Evolutionary conservation across 441 rosid species (phyloP).

Genomic region (Hypseocharis bilobata): DNA sequence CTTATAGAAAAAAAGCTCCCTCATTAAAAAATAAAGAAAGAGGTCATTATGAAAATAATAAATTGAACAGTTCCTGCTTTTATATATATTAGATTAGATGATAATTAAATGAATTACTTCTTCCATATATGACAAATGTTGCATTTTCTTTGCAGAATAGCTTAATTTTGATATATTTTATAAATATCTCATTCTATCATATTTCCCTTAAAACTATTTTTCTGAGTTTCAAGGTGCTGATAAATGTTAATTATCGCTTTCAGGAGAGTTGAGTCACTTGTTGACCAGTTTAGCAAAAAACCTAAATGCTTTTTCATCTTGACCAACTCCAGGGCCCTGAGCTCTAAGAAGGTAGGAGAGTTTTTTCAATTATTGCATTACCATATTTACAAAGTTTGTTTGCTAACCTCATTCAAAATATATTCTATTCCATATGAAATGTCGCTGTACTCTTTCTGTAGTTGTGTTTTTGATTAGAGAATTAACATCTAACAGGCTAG

Average conservation of each 20-base stretch:
- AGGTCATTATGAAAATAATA: not conserved
- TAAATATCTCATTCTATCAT: not conserved
- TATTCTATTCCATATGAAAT: not conserved
- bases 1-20: not conserved
- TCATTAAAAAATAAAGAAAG: not conserved
- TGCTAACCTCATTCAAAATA: slow-evolving; percentile 5
- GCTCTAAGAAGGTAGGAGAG: slow-evolving; percentile 66
- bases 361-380: slow-evolving; percentile 13
- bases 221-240: not conserved
- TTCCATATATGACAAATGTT: not conserved
- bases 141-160: slow-evolving; percentile 4
- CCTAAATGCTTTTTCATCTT: slow-evolving; percentile 84
- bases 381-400: slow-evolving; percentile 15
- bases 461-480: slow-evolving; percentile 19
- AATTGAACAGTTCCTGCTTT: too few species aligned
- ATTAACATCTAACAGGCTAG: slow-evolving; percentile 52
- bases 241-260: slow-evolving; percentile 16
- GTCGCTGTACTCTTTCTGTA: not conserved
- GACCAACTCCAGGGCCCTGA: slow-evolving; percentile 83
- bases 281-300: slow-evolving; percentile 59
- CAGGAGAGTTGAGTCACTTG: slow-evolving; percentile 72
- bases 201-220: not conserved
- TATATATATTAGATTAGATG: not conserved
- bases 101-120: not conserved
- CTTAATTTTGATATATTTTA: slow-evolving; percentile 4